Conservation (phyloP, 1,284 basidiomycete genomes). For the Trichosporon faecale region DNA sequence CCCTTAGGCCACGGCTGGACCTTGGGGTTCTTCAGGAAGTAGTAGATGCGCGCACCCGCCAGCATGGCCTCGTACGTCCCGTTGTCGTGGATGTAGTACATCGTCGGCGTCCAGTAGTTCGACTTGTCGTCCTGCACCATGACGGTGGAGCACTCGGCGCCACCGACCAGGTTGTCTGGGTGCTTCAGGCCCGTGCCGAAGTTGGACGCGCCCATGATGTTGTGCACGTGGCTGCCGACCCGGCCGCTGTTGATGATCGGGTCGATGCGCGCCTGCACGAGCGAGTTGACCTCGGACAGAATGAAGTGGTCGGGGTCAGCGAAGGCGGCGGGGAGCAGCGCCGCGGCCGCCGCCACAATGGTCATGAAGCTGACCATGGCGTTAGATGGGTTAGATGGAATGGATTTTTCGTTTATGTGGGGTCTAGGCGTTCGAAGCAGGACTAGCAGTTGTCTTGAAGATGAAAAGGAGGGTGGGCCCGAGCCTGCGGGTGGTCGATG, state of each 20-base stretch:
- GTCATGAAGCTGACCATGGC: neutral
- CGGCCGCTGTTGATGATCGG: slow-evolving; percentile 50
- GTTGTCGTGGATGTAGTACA: slow-evolving; percentile 21
- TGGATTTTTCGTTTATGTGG: neutral
- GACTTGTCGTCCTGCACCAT: slow-evolving; percentile 36
- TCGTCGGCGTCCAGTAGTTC: slow-evolving; percentile 46
- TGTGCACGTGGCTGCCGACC: slow-evolving; percentile 49
- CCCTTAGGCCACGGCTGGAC: slow-evolving; percentile 46
- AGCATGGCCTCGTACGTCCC: slow-evolving; percentile 30
- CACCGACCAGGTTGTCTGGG: neutral
- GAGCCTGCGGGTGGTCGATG: neutral
- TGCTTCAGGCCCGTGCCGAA: slow-evolving; percentile 21
- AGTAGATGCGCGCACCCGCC: slow-evolving; percentile 41
- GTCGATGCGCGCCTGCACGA: slow-evolving; percentile 47
- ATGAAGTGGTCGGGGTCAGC: slow-evolving; percentile 40
- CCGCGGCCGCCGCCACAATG: neutral
- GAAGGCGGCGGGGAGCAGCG: neutral
- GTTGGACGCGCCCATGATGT: slow-evolving; percentile 42
- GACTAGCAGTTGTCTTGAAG: neutral
- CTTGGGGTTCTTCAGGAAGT: slow-evolving; percentile 33
- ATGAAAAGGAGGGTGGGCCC: neutral
- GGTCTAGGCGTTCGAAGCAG: no score
- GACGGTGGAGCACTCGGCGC: slow-evolving; percentile 26
- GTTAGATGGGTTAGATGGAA: neutral
- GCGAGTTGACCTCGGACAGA: slow-evolving; percentile 51